phyloP scores from a whole-genome alignment of 208 protist species.

The Acanthamoeba triangularis region DNA sequence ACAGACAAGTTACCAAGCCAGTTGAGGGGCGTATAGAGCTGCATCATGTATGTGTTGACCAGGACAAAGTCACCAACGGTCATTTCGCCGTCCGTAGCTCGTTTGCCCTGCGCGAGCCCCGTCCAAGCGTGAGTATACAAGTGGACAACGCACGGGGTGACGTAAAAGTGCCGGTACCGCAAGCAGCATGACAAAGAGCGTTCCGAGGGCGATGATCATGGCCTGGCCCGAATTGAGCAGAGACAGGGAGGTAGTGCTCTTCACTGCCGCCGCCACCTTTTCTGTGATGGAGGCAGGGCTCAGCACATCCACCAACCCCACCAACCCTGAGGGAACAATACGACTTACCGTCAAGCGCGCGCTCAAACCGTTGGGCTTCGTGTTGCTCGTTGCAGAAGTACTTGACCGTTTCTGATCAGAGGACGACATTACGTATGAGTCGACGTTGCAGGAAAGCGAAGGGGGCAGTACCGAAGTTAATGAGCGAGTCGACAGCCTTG shows the following conservation, averaged over 20 bases:
- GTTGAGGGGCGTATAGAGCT: slow-evolving; percentile 90
- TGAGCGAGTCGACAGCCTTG: slow-evolving; percentile 90
- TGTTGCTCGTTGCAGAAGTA: slow-evolving; percentile 89
- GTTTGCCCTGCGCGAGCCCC: neutral
- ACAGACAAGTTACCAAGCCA: slow-evolving; percentile 7
- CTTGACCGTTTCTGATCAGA: slow-evolving; percentile 58
- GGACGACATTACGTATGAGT: neutral
- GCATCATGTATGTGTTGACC: slow-evolving; percentile 90
- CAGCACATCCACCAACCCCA: neutral
- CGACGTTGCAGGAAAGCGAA: neutral
- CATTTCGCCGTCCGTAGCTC: slow-evolving; percentile 77
- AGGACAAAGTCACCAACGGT: slow-evolving; percentile 92
- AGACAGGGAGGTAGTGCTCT: slow-evolving; percentile 78
- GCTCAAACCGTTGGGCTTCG: slow-evolving; percentile 81
- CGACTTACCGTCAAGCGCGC: slow-evolving; percentile 79
- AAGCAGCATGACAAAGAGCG: slow-evolving; percentile 89
- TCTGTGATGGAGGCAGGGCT: slow-evolving; percentile 15
- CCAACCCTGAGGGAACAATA: neutral
- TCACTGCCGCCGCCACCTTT: slow-evolving; percentile 86
- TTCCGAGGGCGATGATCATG: slow-evolving; percentile 86
- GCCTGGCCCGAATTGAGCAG: slow-evolving; percentile 90
- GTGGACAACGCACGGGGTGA: neutral
- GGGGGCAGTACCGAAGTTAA: slow-evolving; percentile 85
- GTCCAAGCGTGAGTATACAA: neutral
- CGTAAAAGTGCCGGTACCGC: slow-evolving; percentile 28